Conservation (phyloP, 257 asterid species). For the Fraxinus cuspidata region DNA sequence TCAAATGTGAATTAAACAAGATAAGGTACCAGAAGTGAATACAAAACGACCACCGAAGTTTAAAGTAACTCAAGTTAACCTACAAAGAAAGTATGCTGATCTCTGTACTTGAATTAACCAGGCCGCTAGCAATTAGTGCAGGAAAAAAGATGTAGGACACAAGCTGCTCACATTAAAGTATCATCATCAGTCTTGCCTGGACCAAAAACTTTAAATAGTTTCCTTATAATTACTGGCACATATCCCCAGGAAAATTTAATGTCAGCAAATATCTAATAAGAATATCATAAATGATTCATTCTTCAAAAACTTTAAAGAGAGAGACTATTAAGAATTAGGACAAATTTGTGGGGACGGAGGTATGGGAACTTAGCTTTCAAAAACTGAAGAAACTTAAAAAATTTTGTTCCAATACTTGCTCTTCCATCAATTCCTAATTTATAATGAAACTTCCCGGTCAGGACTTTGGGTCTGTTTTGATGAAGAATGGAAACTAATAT, state of each 20-base stretch:
- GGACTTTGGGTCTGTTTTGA: neutral
- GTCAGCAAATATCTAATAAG: neutral
- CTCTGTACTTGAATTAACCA: constrained; percentile 39
- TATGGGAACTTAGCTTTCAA: too few relatives aligned
- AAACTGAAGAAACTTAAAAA: too few relatives aligned
- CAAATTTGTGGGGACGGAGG: too few relatives aligned
- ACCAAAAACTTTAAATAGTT: too few relatives aligned
- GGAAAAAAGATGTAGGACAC: constrained; percentile 46
- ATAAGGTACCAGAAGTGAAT: neutral
- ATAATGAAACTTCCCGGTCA: too few relatives aligned
- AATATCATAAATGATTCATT: neutral
- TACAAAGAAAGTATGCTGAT: constrained; percentile 34
- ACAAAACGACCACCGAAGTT: constrained; percentile 1
- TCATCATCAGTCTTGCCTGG: constrained; percentile 14
- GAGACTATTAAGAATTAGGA: too few relatives aligned
- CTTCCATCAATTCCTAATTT: too few relatives aligned
- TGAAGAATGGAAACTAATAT: neutral
- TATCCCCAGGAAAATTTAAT: too few relatives aligned
- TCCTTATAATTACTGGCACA: too few relatives aligned
- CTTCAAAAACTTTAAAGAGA: neutral
- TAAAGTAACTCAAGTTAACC: constrained; percentile 20
- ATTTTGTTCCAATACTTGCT: neutral
- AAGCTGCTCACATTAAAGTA: constrained; percentile 33
- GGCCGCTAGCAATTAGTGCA: constrained; percentile 40
- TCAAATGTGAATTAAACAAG: neutral